Conservation (phyloP, 495 filamentous ascomycete genomes). For the Aspergillus avenaceus region DNA sequence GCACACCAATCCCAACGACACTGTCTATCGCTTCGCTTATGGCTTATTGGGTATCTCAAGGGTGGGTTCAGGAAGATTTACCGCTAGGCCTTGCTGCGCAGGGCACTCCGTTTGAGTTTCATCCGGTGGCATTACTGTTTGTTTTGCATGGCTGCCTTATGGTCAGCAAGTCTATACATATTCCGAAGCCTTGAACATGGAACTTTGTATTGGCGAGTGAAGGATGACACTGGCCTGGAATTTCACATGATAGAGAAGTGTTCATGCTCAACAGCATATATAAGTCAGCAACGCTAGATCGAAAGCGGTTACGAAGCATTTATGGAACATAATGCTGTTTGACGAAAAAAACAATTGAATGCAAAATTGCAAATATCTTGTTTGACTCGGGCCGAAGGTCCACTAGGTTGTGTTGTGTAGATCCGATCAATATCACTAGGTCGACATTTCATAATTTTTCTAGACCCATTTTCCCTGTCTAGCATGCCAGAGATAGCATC, state of each 20-base stretch:
- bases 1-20: constrained; percentile 90
- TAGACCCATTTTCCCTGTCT: background rate
- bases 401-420: background rate
- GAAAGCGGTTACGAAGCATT: constrained; percentile 15
- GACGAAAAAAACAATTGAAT: constrained; percentile 10
- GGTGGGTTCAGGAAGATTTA: constrained; percentile 72
- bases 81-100: constrained; percentile 63
- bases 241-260: constrained; percentile 15
- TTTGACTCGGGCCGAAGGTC: background rate
- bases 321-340: constrained; percentile 13
- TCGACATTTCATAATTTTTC: background rate
- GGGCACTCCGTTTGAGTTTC: constrained; percentile 74
- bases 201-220: constrained; percentile 1
- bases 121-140: constrained; percentile 82
- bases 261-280: constrained; percentile 14
- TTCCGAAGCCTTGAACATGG: constrained; percentile 79
- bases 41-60: constrained; percentile 81
- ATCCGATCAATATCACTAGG: no score
- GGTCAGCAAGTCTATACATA: constrained; percentile 90
- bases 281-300: constrained; percentile 7
- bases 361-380: constrained; percentile 15
- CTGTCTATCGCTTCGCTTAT: constrained; percentile 75
- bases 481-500: background rate
- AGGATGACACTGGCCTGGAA: constrained; percentile 1
- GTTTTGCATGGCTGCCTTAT: constrained; percentile 82